Evolutionary conservation across 495 filamentous ascomycete genomes (phyloP).

Genomic region (Aspergillus diversus): DNA sequence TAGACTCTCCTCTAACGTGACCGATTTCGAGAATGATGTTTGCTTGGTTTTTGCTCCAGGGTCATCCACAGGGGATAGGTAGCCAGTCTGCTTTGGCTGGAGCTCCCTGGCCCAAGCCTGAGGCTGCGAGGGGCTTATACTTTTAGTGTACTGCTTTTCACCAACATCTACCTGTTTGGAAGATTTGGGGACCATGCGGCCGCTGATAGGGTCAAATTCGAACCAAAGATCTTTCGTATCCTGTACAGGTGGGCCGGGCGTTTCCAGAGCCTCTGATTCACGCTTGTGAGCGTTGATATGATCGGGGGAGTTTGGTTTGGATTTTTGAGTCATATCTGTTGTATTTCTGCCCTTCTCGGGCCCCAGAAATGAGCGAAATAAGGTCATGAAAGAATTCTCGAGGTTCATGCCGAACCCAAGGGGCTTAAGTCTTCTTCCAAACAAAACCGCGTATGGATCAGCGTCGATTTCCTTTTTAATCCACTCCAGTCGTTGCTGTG

Average conservation of each 20-base stretch:
- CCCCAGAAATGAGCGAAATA: conserved; percentile 34
- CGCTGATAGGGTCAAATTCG: conserved; percentile 46
- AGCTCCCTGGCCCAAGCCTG: not conserved
- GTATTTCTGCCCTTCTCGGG: conserved; percentile 16
- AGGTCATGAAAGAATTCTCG: conserved; percentile 29
- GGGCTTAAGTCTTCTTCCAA: conserved; percentile 42
- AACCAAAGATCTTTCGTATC: conserved; percentile 11
- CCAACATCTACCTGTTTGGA: conserved; percentile 8
- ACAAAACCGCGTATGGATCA: conserved; percentile 48
- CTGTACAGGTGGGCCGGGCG: not conserved
- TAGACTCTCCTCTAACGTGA: not conserved
- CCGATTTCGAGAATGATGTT: not conserved
- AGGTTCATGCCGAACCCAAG: conserved; percentile 19
- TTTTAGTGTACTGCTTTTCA: not conserved
- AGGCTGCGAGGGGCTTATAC: not conserved
- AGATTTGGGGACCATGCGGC: conserved; percentile 39
- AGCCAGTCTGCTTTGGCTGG: conserved; percentile 3
- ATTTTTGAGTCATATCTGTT: conserved; percentile 8
- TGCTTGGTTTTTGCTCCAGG: not conserved
- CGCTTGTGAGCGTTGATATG: conserved; percentile 11
- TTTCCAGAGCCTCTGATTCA: not conserved
- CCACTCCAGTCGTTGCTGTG: conserved; percentile 33
- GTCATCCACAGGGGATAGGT: conserved; percentile 12
- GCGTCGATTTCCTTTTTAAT: conserved; percentile 40
- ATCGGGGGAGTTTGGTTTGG: not conserved